Percentiles rank a stretch among this genome's conserved stretches.
phyloP scores from a whole-genome alignment of 768 basidiomycete genomes.

The Obba rivulosa region DNA sequence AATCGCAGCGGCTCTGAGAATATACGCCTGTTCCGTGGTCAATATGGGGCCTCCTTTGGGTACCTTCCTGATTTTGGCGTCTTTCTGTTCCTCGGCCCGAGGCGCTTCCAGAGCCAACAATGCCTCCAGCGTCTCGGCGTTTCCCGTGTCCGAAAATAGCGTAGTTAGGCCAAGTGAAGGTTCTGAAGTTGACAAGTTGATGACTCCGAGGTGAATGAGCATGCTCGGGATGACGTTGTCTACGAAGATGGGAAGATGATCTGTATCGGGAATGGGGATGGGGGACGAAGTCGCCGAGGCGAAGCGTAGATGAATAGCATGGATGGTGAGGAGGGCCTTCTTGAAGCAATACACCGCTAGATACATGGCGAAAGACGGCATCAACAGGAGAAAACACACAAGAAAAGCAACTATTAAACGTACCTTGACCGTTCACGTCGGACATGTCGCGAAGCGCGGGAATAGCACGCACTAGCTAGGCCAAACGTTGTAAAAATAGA shows the following conservation, averaged over 20 bases:
- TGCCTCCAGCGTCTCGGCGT: constrained; percentile 30
- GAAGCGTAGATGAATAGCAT: constrained; percentile 66
- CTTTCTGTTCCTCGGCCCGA: constrained; percentile 5
- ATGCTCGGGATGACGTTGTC: constrained; percentile 86
- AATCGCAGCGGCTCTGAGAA: constrained; percentile 74
- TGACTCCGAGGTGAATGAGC: constrained; percentile 68
- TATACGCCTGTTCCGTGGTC: constrained; percentile 56
- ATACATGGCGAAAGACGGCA: background rate
- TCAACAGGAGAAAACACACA: background rate
- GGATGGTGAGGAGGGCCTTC: constrained; percentile 80
- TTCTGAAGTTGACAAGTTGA: constrained; percentile 50
- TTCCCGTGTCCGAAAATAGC: constrained; percentile 46
- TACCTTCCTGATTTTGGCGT: constrained; percentile 10
- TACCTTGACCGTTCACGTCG: constrained; percentile 58
- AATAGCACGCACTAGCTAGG: constrained; percentile 69
- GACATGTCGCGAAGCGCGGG: constrained; percentile 83
- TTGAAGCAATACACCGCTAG: constrained; percentile 86
- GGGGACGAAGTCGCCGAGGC: constrained; percentile 43
- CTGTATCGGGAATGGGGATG: constrained; percentile 45
- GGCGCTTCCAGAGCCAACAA: constrained; percentile 33
- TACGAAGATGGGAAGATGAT: constrained; percentile 59
- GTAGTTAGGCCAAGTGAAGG: constrained; percentile 35
- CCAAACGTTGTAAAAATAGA: constrained; percentile 3
- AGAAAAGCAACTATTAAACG: constrained; percentile 22
- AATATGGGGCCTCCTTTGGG: constrained; percentile 50